Base-by-base conservation (phyloP, 495 filamentous ascomycete genomes). In the Hypomontagnella monticulosa region DNA sequence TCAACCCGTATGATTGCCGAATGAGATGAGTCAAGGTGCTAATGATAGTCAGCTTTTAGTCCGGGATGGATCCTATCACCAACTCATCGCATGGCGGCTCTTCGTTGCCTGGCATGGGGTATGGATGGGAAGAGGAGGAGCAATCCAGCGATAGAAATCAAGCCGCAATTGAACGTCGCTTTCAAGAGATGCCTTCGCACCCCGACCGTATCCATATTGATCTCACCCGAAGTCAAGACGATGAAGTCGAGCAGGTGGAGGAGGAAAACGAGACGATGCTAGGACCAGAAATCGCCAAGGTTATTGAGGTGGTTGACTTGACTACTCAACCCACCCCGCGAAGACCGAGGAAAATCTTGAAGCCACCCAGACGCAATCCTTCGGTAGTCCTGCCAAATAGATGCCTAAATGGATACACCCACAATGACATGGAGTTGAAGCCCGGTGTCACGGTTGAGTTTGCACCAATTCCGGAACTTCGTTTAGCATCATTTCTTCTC, bases 401-500 rank as follows among this genome's bases (percentile, higher is more conserved):
- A 1, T 27, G 11, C 4, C 9, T 75, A n/a, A 58, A 71, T 0
- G 62, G 20, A 1, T 71, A 72, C 27, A 57, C 14, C 0, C 38
- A 73, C 12, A 57, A 68, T 14, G 67, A 53, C 8, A 58, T 66
- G 0, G 55, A 36, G 12, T 50, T 82, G 2, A 57, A 57, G 14
- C 64, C 57, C 2, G 73, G 71, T 0, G 69, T 57, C 11, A 76
- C 71, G 5, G 73, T 81, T 2, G 78, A 81, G 44, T 68, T 81
- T 30, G 15, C 61, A 43, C 62, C 70, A 10, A 27, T 58, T 19
- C 38, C 49, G 4, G n/a, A 40, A 18, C 46, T 65, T 1, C 58
- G 55, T 15, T 61, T 75, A 16, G 69, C 69, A 14, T 56, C 74
- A 4, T 85, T 84, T 42, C 60, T 84, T 16, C 58, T 64, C n/a